phyloP scores from a whole-genome alignment of 495 filamentous ascomycete species.

The Cenococcum geophilum region DNA sequence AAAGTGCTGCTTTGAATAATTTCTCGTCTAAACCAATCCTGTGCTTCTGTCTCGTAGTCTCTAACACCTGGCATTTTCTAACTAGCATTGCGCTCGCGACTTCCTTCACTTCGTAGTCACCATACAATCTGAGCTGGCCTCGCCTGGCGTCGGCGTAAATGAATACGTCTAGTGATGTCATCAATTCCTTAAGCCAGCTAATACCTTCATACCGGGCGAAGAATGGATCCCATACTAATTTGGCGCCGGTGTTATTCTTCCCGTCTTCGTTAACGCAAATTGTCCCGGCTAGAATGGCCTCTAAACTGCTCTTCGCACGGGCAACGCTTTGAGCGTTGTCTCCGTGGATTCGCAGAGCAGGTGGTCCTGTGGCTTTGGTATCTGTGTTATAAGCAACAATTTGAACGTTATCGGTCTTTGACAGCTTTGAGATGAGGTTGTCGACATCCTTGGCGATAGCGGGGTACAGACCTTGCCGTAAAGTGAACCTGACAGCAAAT shows the following conservation, averaged over 20 bases:
- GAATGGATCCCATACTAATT: background rate
- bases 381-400: background rate
- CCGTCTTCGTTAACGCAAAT: background rate
- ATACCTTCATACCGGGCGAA: background rate
- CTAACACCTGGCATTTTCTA: background rate
- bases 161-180: background rate
- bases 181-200: background rate
- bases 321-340: background rate
- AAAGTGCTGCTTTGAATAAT: background rate
- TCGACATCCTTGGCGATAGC: background rate
- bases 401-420: background rate
- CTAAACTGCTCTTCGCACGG: background rate
- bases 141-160: background rate
- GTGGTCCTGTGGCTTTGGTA: background rate
- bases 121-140: background rate
- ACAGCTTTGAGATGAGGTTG: background rate
- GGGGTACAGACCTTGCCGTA: background rate
- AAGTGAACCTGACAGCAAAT: background rate
- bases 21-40: background rate
- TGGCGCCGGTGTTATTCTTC: background rate
- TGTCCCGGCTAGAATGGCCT: background rate
- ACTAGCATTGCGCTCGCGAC: background rate
- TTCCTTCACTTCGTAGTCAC: background rate
- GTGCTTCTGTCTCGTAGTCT: background rate
- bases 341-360: background rate